Conservation (phyloP, 2,329 filamentous ascomycete genomes). For the Diaporthe helianthi region DNA sequence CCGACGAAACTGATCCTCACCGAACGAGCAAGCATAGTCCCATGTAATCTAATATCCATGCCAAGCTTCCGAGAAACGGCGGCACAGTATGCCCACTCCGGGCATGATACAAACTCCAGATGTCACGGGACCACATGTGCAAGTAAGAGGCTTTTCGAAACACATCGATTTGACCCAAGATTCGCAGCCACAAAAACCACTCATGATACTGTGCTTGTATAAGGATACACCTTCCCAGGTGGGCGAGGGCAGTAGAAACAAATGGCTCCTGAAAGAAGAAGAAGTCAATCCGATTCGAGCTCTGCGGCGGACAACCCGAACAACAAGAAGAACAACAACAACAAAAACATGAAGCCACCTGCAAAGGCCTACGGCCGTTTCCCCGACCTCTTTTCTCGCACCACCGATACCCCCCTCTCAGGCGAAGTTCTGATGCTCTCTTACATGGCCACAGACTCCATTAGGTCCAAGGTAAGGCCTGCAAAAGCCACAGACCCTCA, state of each 20-base stretch:
- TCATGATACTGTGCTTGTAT: neutral
- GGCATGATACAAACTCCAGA: neutral
- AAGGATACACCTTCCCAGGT: neutral
- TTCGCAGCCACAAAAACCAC: neutral
- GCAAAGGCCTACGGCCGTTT: neutral
- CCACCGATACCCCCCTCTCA: neutral
- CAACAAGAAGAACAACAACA: no score
- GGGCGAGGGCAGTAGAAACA: no score
- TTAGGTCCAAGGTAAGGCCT: neutral
- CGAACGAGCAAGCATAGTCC: neutral
- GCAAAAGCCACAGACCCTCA: slow-evolving; percentile 4
- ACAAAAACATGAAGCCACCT: neutral
- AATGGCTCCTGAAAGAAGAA: no score
- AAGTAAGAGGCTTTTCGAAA: neutral
- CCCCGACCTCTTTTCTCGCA: neutral
- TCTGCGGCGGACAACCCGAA: neutral
- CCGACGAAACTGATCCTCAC: neutral
- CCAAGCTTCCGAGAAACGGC: neutral
- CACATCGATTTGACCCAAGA: neutral
- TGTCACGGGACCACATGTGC: no score
- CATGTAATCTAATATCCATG: neutral
- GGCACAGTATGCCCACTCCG: neutral
- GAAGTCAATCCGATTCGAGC: no score
- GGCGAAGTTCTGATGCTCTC: neutral
- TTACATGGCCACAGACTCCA: neutral